A percentile compares a stretch with the other conserved stretches of the same genome.
phyloP scores from a whole-genome alignment of 2,329 filamentous ascomycete genomes.

The Aspergillus chevalieri region DNA sequence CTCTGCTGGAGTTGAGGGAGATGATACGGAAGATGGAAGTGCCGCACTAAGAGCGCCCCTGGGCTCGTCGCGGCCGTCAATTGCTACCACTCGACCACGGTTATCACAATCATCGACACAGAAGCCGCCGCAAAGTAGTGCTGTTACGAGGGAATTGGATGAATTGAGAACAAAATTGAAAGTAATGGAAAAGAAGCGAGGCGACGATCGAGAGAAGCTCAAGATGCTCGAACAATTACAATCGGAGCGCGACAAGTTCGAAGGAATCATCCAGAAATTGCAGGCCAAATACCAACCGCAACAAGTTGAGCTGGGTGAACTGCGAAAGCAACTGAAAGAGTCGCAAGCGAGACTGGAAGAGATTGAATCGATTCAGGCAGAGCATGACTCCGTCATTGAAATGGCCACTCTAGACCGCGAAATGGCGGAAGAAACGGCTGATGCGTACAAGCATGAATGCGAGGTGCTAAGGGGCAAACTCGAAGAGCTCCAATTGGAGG shows the following conservation, averaged over 20 bases:
- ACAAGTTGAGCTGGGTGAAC: slow-evolving; percentile 68
- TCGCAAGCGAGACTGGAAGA: slow-evolving; percentile 62
- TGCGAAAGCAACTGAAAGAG: slow-evolving; percentile 73
- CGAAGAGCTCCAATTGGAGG: slow-evolving; percentile 81
- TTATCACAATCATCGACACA: slow-evolving; percentile 26
- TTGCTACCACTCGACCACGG: slow-evolving; percentile 19
- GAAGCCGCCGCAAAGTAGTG: slow-evolving; percentile 42
- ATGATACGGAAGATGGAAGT: slow-evolving; percentile 14
- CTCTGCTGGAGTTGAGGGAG: slow-evolving; percentile 19
- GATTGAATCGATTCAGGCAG: slow-evolving; percentile 68
- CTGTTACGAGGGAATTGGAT: slow-evolving; percentile 65
- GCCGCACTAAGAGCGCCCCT: slow-evolving; percentile 15
- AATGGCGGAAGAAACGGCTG: slow-evolving; percentile 91
- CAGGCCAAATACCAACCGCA: slow-evolving; percentile 83
- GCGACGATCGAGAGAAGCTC: slow-evolving; percentile 78
- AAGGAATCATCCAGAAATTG: slow-evolving; percentile 81
- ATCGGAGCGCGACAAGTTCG: slow-evolving; percentile 50
- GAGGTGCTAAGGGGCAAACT: slow-evolving; percentile 67
- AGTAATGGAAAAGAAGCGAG: slow-evolving; percentile 77
- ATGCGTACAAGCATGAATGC: slow-evolving; percentile 72
- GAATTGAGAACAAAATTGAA: slow-evolving; percentile 83
- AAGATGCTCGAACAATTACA: slow-evolving; percentile 72
- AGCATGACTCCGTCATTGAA: slow-evolving; percentile 80
- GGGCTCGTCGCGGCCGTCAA: slow-evolving; percentile 13
- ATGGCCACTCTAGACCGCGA: slow-evolving; percentile 84